phyloP scores from a whole-genome alignment of 805 yeast genomes.

The Metschnikowia arizonensis region DNA sequence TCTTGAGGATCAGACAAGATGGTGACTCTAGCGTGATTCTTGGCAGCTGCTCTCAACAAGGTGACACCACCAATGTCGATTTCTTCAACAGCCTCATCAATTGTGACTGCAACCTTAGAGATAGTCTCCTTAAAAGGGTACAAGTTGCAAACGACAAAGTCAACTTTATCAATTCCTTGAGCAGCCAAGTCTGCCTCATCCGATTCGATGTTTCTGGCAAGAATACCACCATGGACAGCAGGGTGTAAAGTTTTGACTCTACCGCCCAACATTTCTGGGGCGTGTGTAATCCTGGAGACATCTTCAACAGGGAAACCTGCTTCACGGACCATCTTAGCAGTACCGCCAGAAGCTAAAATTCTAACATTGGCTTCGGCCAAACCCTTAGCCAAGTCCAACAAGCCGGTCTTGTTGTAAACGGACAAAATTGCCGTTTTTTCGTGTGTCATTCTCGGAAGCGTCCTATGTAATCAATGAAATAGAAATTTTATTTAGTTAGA shows the following conservation, averaged over 20 bases:
- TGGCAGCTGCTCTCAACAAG: slow-evolving; percentile 95
- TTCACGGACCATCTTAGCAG: slow-evolving; percentile 89
- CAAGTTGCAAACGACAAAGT: slow-evolving; percentile 94
- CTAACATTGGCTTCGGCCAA: slow-evolving; percentile 83
- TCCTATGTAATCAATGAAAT: background rate
- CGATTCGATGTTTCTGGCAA: slow-evolving; percentile 87
- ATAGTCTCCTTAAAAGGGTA: slow-evolving; percentile 98
- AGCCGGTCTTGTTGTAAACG: slow-evolving; percentile 96
- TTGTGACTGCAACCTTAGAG: slow-evolving; percentile 89
- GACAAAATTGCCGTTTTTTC: slow-evolving; percentile 90
- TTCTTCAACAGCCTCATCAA: slow-evolving; percentile 97
- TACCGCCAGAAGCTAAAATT: slow-evolving; percentile 95
- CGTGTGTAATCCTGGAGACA: slow-evolving; percentile 91
- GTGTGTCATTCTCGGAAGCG: slow-evolving; percentile 30
- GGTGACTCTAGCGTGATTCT: slow-evolving; percentile 94
- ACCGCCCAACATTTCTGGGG: slow-evolving; percentile 98
- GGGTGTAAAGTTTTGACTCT: slow-evolving; percentile 98
- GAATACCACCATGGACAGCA: slow-evolving; percentile 96
- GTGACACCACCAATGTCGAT: slow-evolving; percentile 98
- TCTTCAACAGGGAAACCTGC: slow-evolving; percentile 98
- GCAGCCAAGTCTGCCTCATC: slow-evolving; percentile 85
- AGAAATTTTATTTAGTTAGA: background rate
- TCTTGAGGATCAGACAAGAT: slow-evolving; percentile 93
- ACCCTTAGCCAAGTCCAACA: slow-evolving; percentile 94
- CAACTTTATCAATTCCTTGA: slow-evolving; percentile 93